Evolutionary conservation across 2,329 filamentous ascomycete species (phyloP).

Genomic region (Hirsutella thompsonii): DNA sequence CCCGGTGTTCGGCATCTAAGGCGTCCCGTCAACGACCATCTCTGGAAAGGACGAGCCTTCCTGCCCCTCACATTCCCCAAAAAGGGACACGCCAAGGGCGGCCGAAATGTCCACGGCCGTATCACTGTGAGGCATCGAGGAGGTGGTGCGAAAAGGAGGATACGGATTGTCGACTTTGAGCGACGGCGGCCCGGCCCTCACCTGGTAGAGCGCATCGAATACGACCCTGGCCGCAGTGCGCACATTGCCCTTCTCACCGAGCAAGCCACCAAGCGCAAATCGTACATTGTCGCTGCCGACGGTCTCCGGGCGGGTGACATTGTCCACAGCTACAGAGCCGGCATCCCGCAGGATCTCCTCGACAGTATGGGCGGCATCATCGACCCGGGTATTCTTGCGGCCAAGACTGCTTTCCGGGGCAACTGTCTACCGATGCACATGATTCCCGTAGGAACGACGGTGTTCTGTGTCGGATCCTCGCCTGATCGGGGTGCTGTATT

Average conservation of each 20-base stretch:
- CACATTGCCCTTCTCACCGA: constrained; percentile 83
- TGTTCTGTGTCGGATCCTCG: constrained; percentile 78
- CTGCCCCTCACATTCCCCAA: constrained; percentile 79
- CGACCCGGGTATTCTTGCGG: constrained; percentile 90
- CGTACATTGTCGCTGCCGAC: constrained; percentile 91
- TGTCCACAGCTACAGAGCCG: constrained; percentile 81
- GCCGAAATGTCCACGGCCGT: constrained; percentile 74
- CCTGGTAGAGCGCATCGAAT: constrained; percentile 84
- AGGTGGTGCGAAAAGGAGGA: constrained; percentile 82
- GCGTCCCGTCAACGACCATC: constrained; percentile 86
- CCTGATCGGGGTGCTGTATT: constrained; percentile 70
- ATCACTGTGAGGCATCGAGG: constrained; percentile 87
- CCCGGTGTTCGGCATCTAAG: constrained; percentile 86
- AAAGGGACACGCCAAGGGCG: constrained; percentile 85
- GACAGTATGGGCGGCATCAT: constrained; percentile 85
- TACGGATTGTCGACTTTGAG: constrained; percentile 82
- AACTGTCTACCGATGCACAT: constrained; percentile 94
- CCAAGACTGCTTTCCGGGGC: constrained; percentile 84
- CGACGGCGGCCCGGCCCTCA: constrained; percentile 71
- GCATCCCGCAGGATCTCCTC: constrained; percentile 77
- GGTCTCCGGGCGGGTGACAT: constrained; percentile 85
- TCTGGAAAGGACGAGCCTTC: constrained; percentile 86
- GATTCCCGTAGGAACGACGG: constrained; percentile 85
- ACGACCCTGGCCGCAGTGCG: constrained; percentile 84
- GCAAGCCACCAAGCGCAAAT: constrained; percentile 59